Evolutionary conservation across 2,329 filamentous ascomycete species (phyloP).

Genomic region (Dothideomycetidae sp.): DNA sequence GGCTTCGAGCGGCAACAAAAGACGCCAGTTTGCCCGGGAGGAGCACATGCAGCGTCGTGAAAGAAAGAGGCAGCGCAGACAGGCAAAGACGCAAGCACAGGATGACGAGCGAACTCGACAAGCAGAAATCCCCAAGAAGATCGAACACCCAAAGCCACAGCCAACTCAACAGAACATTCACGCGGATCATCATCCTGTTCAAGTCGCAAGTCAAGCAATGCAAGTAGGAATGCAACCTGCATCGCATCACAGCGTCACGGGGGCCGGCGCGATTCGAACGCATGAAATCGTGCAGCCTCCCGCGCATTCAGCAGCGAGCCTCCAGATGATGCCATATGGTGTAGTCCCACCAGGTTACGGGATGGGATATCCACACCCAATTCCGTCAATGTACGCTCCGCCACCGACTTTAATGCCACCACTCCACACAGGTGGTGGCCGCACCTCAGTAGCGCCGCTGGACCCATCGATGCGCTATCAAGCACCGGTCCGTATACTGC

Average conservation of each 20-base stretch:
- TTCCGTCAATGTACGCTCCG: neutral
- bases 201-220: neutral
- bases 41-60: too few species aligned
- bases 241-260: too few species aligned
- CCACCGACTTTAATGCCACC: neutral
- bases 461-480: neutral
- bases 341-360: neutral
- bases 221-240: neutral
- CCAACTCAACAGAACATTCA: neutral
- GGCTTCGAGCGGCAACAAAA: too few species aligned
- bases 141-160: neutral
- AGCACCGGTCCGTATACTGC: slow-evolving; percentile 14
- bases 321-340: neutral
- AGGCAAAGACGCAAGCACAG: slow-evolving; percentile 8
- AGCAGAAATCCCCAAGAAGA: neutral
- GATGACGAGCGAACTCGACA: slow-evolving; percentile 2
- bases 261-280: too few species aligned
- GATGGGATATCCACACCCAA: neutral
- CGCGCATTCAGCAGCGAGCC: neutral
- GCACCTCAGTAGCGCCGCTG: neutral
- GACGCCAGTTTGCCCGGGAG: too few species aligned
- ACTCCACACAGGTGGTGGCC: neutral
- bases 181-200: neutral
- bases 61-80: neutral
- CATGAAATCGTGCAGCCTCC: neutral